Base-by-base conservation (phyloP, 768 basidiomycete genomes). In the Russula lepida region DNA sequence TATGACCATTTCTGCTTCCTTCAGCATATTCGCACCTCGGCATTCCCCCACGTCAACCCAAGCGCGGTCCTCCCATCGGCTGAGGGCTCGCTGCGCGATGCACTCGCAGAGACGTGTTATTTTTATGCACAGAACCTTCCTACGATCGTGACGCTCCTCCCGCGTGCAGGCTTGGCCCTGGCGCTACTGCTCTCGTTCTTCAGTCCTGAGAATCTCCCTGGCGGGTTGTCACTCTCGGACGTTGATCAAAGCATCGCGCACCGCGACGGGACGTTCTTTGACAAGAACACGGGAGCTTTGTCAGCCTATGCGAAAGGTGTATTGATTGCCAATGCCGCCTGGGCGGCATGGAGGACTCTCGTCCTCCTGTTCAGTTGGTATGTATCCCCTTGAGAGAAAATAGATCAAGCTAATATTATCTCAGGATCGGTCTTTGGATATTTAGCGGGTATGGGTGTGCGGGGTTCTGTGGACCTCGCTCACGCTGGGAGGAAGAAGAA, bases 1-100 rank as follows among this genome's bases (percentile, higher is more conserved):
- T 94, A 86, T 74, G 81, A 82, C 55, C 84, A 85, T 73, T 94
- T 92, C 72, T 86, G 85, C 72, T 93, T 93, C 77, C 76, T 94
- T 66, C 83, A 85, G 60, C 81, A 93, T 72, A 77, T 94, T 65
- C 87, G 92, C 44, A 76, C 77, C 63, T 81, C 85, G 28, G 88
- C 91, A 35, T 86, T 88, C 69, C 53, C 66, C 33, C 74, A 76
- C 35, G 78, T 83, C 65, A 74, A 74, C 47, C 81, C 78, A 58
- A 74, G 78, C 67, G 65, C 64, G 2, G 49, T 58, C 43, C 57
- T 66, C 28, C 65, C 54, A 4, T 65, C 60, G 2, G 55, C 51
- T 1, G 65, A 67, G 48, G 62, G 66, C 41, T 68, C 61, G 53
- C 60, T 78, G 59, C 76, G 76, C 49, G 80, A 84, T 63, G 80